Evolutionary conservation across 2,329 filamentous ascomycete species (phyloP).

Genomic region (Colletotrichum viniferum): DNA sequence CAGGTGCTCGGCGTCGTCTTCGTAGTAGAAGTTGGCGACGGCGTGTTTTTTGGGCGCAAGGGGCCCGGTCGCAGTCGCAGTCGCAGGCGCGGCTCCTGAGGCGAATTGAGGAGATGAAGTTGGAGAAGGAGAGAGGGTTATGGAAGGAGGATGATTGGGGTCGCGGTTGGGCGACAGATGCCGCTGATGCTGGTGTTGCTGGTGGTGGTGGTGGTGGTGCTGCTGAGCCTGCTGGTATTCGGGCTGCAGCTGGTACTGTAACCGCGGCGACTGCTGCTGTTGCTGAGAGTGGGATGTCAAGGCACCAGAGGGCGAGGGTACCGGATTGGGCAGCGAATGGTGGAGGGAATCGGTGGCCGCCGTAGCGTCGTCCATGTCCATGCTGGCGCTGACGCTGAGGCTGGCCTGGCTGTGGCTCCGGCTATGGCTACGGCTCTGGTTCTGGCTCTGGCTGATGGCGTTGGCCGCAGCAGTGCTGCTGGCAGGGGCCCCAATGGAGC

Average conservation of each 20-base stretch:
- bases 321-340: slow-evolving; percentile 11
- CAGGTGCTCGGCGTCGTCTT: slow-evolving; percentile 5
- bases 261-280: neutral
- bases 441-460: slow-evolving; percentile 16
- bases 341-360: neutral
- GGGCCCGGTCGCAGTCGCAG: neutral
- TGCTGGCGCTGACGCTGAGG: slow-evolving; percentile 16
- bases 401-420: slow-evolving; percentile 16
- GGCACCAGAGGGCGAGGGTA: neutral
- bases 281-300: neutral
- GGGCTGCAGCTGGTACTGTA: neutral
- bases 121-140: neutral
- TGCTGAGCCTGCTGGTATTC: neutral
- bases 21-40: slow-evolving; percentile 19
- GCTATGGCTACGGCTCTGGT: slow-evolving; percentile 6
- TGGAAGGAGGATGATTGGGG: neutral
- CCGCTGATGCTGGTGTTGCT: neutral
- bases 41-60: slow-evolving; percentile 12
- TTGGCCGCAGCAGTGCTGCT: neutral
- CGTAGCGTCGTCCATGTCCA: slow-evolving; percentile 20
- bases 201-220: neutral
- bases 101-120: slow-evolving; percentile 1
- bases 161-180: neutral
- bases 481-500: slow-evolving; percentile 15
- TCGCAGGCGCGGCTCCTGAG: neutral